A percentile compares a stretch with the other conserved stretches of the same genome.
These are phyloP conservation scores for Cystobasidium onofrii DNA, from an alignment of 768 basidiomycete species.

Conservation along the genomic window DNA sequence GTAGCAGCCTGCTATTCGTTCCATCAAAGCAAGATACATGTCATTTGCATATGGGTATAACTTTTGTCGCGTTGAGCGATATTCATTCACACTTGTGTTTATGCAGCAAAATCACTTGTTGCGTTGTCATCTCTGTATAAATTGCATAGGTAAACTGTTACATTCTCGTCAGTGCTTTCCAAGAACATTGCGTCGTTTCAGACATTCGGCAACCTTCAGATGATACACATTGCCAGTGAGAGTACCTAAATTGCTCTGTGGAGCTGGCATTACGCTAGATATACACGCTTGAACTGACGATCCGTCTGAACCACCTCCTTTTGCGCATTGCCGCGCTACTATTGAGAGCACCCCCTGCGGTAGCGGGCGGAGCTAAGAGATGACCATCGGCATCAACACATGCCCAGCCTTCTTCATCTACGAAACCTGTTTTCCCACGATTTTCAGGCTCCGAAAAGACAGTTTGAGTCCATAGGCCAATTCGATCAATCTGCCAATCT, in stretches of 20 bases:
- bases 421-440: not conserved
- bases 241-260: no score
- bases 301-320: constrained; percentile 28
- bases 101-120: no score
- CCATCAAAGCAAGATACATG: no score
- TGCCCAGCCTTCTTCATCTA: constrained; percentile 30
- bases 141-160: no score
- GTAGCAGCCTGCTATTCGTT: not conserved
- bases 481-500: constrained; percentile 20
- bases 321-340: constrained; percentile 1
- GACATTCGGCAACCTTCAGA: no score
- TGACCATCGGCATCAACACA: constrained; percentile 8
- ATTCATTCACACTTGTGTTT: no score
- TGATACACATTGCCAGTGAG: no score
- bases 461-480: not conserved
- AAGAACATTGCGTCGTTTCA: no score
- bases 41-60: no score
- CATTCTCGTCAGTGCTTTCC: no score
- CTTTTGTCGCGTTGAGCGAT: no score
- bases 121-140: no score
- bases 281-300: constrained; percentile 8
- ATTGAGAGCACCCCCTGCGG: not conserved
- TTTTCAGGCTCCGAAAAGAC: not conserved
- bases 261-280: not conserved
- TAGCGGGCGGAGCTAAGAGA: not conserved